Conservation (phyloP, 2,329 filamentous ascomycete genomes). For the Exophiala sideris region DNA sequence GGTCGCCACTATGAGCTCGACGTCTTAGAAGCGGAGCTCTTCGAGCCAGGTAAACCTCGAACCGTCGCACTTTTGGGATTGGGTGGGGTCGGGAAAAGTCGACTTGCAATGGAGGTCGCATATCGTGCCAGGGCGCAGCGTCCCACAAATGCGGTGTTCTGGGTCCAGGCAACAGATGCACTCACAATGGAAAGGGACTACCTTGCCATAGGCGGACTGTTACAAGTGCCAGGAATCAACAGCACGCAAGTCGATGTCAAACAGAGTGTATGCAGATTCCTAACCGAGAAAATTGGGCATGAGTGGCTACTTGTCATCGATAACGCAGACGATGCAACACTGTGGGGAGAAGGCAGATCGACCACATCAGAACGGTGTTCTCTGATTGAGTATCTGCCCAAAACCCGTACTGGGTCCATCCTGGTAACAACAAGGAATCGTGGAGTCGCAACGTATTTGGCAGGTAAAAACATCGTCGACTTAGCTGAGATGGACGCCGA, state of each 20-base stretch:
- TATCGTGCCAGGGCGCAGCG: neutral
- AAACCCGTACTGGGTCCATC: conserved; percentile 21
- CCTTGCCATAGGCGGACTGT: conserved; percentile 2
- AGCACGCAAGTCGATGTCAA: conserved; percentile 12
- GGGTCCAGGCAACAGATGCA: conserved; percentile 7
- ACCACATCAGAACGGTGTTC: neutral
- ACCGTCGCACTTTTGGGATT: conserved; percentile 21
- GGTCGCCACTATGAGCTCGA: conserved; percentile 11
- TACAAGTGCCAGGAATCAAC: conserved; percentile 8
- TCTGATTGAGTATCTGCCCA: conserved; percentile 6
- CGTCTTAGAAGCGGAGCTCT: conserved; percentile 1
- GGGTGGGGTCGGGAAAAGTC: conserved; percentile 31
- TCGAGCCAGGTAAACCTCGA: neutral
- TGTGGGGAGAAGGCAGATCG: neutral
- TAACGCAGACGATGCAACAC: conserved; percentile 17
- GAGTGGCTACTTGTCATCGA: conserved; percentile 25
- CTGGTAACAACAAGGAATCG: neutral
- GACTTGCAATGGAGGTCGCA: conserved; percentile 28
- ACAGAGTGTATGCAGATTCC: conserved; percentile 1
- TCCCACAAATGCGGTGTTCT: conserved; percentile 16
- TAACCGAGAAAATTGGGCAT: conserved; percentile 1
- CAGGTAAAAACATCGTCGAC: too few species aligned
- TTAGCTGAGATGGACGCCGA: too few species aligned
- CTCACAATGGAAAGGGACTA: conserved; percentile 13
- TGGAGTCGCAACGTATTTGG: too few species aligned